Evolutionary conservation across 805 yeast species (phyloP), one percentile per base, ranked within the genome.

Genomic region (Saturnispora silvae): DNA sequence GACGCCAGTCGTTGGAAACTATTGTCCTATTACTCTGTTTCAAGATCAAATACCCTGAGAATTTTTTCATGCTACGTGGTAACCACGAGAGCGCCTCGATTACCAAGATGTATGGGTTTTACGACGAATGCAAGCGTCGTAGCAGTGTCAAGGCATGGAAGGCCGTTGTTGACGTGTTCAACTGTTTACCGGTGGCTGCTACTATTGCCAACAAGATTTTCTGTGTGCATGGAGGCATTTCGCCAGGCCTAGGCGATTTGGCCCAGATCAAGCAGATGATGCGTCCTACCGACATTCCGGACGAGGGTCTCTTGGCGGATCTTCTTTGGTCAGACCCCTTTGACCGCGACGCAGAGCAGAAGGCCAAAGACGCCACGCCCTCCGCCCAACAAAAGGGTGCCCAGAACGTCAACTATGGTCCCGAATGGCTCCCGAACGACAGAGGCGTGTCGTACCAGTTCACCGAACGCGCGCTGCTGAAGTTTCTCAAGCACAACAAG

Each of bases 321-420:
- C 63, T 82, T 44, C 56, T 82, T 28, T 82, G 94, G 92, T 79
- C 87, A 0, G 92, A 82, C 53, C 94, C 94, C 0, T 85, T 76
- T 33, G 42, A 41, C 23, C 63, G 63, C 10, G 54, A 44, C 3
- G 28, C 29, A 2, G 29, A 40, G 3, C 23, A 37, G 17, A 24
- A 28, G 20, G 11, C 33, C 18, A 15, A 29, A 20, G 32, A 23
- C 17, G 20, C 28, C 19, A 15, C 39, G 18, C 20, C 31, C 15
- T 6, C 38, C 32, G 19, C 20, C 16, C 9, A 20, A 19, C 32
- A 16, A 6, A 17, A 20, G 6, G 29, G 20, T 4, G 24, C 33
- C 25, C 36, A 34, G 8, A 35, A 13, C 32, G 28, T 31, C 13
- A 38, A 20, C 9, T 38, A 29, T 25, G 38, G 25, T 17, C 39